Evolutionary conservation across 176 grass and related monocot genomes (phyloP).

Genomic region (Raddia distichophylla): DNA sequence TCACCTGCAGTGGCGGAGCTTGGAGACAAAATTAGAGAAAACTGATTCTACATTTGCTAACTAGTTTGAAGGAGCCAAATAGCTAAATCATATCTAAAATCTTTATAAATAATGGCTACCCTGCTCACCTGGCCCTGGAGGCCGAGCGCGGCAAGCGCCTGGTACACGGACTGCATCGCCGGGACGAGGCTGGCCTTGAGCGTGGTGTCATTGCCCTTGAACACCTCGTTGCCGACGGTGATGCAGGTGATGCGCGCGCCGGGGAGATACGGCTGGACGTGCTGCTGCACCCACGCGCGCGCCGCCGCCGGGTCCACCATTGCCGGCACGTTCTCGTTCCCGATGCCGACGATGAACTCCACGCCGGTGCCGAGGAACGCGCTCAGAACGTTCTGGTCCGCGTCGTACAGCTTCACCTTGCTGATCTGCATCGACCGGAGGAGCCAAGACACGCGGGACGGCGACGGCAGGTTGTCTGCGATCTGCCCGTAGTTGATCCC

Average conservation of each 20-base stretch:
- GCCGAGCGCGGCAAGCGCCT: conserved; percentile 50
- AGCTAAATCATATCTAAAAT: too few relatives aligned
- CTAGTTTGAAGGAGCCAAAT: too few relatives aligned
- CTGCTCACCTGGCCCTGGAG: conserved; percentile 57
- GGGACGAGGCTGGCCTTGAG: conserved; percentile 66
- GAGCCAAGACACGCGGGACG: conserved; percentile 53
- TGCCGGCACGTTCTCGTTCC: conserved; percentile 71
- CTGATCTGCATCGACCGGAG: conserved; percentile 75
- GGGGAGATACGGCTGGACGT: conserved; percentile 68
- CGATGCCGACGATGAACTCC: conserved; percentile 85
- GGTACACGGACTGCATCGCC: conserved; percentile 77
- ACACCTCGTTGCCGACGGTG: conserved; percentile 95
- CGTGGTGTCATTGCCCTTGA: conserved; percentile 75
- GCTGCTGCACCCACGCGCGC: conserved; percentile 68
- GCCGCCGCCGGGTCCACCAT: conserved; percentile 63
- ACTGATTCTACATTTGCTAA: too few relatives aligned
- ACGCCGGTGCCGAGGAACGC: conserved; percentile 73
- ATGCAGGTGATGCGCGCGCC: conserved; percentile 76
- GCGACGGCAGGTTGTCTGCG: conserved; percentile 79
- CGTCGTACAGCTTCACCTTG: conserved; percentile 94
- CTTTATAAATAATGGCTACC: not conserved
- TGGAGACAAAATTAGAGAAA: too few relatives aligned
- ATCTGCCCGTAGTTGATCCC: conserved; percentile 97
- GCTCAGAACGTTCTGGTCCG: conserved; percentile 69
- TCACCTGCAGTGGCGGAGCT: conserved; percentile 32